Evolutionary conservation across 1,284 basidiomycete species (phyloP).

Genomic region (Cryptococcus deneoformans): DNA sequence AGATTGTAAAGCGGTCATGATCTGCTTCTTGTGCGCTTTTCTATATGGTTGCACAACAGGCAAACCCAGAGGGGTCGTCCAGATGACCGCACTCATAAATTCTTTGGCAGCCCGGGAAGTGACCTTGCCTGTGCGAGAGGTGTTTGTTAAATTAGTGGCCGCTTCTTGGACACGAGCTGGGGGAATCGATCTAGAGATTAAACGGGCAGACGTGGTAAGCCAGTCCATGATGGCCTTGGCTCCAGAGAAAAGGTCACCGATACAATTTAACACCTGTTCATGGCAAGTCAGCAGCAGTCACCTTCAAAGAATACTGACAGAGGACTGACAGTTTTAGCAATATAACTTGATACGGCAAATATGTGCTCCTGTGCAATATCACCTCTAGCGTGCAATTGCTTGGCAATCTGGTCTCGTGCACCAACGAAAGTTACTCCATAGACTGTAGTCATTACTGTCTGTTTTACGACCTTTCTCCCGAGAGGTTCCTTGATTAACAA

Average conservation of each 20-base stretch:
- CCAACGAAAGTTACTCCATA: slow-evolving; percentile 92
- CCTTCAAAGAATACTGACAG: too few relatives aligned
- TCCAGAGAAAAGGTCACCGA: slow-evolving; percentile 89
- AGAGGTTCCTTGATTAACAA: slow-evolving; percentile 72
- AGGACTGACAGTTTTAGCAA: slow-evolving; percentile 65
- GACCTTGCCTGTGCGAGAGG: slow-evolving; percentile 8
- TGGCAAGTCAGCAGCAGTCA: background rate
- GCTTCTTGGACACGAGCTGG: slow-evolving; percentile 65
- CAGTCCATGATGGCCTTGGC: slow-evolving; percentile 90
- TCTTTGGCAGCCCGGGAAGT: slow-evolving; percentile 58
- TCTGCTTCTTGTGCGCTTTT: slow-evolving; percentile 71
- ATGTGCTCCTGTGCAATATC: slow-evolving; percentile 70
- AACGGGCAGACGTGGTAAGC: slow-evolving; percentile 76
- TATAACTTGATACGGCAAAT: slow-evolving; percentile 75
- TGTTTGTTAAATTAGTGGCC: slow-evolving; percentile 13
- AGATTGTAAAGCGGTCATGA: slow-evolving; percentile 81
- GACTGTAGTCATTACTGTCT: slow-evolving; percentile 99
- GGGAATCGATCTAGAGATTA: slow-evolving; percentile 87
- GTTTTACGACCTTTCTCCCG: slow-evolving; percentile 94
- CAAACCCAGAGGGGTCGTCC: slow-evolving; percentile 92
- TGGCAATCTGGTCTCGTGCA: slow-evolving; percentile 92
- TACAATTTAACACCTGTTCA: slow-evolving; percentile 66
- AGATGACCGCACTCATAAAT: slow-evolving; percentile 94
- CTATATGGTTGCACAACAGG: slow-evolving; percentile 98
- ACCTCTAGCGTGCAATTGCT: slow-evolving; percentile 73